A percentile compares a stretch with the other conserved stretches of the same genome.
Evolutionary conservation across 2,329 filamentous ascomycete genomes (phyloP).

Genomic region (Fonsecaea nubica): DNA sequence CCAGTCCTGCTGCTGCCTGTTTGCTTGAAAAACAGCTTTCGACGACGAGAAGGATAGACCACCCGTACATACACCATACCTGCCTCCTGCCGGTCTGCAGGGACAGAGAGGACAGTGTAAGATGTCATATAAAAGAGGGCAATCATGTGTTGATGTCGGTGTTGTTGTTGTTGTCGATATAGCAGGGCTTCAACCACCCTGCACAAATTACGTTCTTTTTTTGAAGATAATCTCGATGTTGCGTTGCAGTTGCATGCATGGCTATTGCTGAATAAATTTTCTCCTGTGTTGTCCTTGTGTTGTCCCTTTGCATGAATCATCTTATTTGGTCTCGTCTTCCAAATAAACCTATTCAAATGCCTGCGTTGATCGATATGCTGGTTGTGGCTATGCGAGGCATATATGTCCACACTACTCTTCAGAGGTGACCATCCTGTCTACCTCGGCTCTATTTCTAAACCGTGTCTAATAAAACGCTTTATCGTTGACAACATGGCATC

Average conservation of each 20-base stretch:
- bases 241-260: background rate
- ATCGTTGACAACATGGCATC: no score
- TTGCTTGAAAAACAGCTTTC: conserved; percentile 1
- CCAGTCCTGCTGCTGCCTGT: background rate
- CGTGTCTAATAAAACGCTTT: background rate
- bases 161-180: background rate
- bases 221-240: background rate
- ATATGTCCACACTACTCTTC: no score
- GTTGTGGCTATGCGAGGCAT: no score
- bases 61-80: background rate
- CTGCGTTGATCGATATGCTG: no score
- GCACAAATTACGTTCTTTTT: background rate
- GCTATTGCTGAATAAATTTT: no score
- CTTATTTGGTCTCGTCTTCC: no score
- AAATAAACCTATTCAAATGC: no score
- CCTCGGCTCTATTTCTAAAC: no score
- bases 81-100: background rate
- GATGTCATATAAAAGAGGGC: background rate
- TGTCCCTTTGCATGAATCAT: no score
- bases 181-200: background rate
- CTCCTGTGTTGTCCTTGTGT: no score
- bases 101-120: background rate
- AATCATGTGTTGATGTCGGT: no score
- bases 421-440: no score
- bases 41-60: background rate